Evolutionary conservation across 2,329 filamentous ascomycete genomes (phyloP).

Genomic region (Penicillium sp.): DNA sequence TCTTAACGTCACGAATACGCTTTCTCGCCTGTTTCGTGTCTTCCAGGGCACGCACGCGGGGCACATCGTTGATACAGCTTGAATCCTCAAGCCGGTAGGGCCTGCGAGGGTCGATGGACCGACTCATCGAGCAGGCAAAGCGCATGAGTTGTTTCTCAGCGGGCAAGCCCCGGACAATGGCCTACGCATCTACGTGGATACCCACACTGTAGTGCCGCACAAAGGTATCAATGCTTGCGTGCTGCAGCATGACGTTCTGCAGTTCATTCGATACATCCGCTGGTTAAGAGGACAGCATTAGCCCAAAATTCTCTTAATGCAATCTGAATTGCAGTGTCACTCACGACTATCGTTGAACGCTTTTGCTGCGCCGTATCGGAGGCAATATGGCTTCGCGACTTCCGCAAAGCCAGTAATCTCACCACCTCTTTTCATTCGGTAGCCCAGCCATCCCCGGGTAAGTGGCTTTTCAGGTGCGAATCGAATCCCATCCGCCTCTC

Average conservation of each 20-base stretch:
- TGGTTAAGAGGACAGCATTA: constrained; percentile 13
- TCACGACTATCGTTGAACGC: constrained; percentile 43
- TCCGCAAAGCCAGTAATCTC: constrained; percentile 38
- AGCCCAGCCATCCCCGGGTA: constrained; percentile 26
- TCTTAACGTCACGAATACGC: background rate
- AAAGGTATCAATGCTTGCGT: constrained; percentile 30
- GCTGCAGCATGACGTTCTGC: constrained; percentile 28
- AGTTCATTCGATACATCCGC: constrained; percentile 26
- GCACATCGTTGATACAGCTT: constrained; percentile 29
- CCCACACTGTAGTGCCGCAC: constrained; percentile 30
- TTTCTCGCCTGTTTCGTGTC: constrained; percentile 22
- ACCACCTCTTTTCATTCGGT: constrained; percentile 32
- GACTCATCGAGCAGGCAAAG: constrained; percentile 31
- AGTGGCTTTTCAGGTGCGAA: constrained; percentile 33
- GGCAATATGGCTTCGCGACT: constrained; percentile 36
- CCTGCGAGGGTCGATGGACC: constrained; percentile 27
- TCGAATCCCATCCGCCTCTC: constrained; percentile 25
- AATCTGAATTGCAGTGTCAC: constrained; percentile 20
- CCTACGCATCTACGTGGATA: constrained; percentile 30
- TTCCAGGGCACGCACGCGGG: constrained; percentile 18
- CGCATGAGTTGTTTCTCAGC: constrained; percentile 27
- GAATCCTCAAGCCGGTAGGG: constrained; percentile 31
- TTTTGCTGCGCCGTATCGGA: constrained; percentile 40
- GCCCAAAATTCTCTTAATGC: constrained; percentile 4
- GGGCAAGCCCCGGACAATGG: constrained; percentile 25